Base-by-base conservation (phyloP, 176 grass and related monocot genomes). In the Ensete glaucum region DNA sequence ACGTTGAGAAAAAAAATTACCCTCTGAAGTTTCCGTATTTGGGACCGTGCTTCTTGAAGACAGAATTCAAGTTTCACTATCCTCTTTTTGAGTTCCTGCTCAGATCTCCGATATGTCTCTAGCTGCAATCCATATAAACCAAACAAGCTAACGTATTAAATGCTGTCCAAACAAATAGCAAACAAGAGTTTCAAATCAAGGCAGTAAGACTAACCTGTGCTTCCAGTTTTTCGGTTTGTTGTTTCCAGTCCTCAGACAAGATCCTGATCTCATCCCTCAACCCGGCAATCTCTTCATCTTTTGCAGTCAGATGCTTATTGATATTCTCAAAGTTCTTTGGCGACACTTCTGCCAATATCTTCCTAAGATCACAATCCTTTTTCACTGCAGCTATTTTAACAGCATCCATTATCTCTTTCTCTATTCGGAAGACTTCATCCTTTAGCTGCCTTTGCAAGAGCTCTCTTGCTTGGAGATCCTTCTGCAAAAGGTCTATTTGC, bases 31-130 rank as follows among this genome's bases (percentile, higher is more conserved):
- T 98, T 98, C 27, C 95, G 76, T 65, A 93, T 98, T 29, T 98
- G 95, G 8, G 81, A 91, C 43, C 89, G 86, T 70, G 95, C 85
- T 87, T 98, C 95, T 82, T 98, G 95, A 57, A 98, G 88, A 57
- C 90, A 98, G 73, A 98, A 98, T 62, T 98, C 95, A 52, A 93
- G 95, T 72, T 98, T 98, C 22, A 98, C 57, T 81, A 98, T 80
- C 69, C 78, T 91, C 76, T 98, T 93, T 73, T 93, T 98, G 80
- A 93, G 80, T 64, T 98, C 95, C 73, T 98, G 90, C 62, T 98
- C 88, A 11, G 80, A 79, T 74, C 95, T 93, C 4, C 75, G 73
- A 21, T 91, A 90, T 19, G 91, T 93, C 69, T 98, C 95, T 70
- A 98, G 67, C 95, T 98, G 65, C 82, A 78, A 6, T 22, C 8